Conservation (phyloP, 2,329 filamentous ascomycete genomes). For the Magnaporthales sp. region DNA sequence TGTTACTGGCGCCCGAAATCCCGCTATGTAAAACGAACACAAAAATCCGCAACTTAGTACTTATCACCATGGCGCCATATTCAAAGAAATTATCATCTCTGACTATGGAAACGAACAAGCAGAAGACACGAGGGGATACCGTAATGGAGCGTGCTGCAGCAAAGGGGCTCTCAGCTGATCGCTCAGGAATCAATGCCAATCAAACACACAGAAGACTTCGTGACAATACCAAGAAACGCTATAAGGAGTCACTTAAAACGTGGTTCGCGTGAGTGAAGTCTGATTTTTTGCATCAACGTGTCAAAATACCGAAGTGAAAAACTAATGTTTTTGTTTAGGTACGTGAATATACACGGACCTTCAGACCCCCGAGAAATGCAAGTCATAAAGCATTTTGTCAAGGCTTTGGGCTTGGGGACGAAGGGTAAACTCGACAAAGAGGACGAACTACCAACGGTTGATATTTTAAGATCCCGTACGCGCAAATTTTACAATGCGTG, state of each 20-base stretch:
- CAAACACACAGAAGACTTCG: background rate
- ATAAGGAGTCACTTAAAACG: background rate
- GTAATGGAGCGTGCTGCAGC: background rate
- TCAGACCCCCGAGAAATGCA: constrained; percentile 6
- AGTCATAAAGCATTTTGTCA: constrained; percentile 7
- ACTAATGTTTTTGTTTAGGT: background rate
- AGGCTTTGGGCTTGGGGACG: constrained; percentile 5
- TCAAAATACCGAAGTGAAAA: background rate
- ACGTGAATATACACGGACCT: background rate
- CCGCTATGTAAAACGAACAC: too few species aligned
- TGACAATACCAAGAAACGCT: background rate
- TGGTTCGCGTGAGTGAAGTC: background rate
- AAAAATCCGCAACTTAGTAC: too few species aligned
- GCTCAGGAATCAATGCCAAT: background rate
- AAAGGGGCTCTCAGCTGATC: background rate
- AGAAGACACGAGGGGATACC: background rate
- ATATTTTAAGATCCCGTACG: constrained; percentile 6
- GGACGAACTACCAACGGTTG: constrained; percentile 1
- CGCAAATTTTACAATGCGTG: constrained; percentile 8
- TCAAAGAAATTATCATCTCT: too few species aligned
- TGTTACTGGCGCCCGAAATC: too few species aligned
- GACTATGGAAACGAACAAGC: too few species aligned
- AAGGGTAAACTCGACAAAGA: constrained; percentile 6
- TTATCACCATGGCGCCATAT: too few species aligned
- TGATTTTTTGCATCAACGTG: too few species aligned